phyloP scores from a whole-genome alignment of 2,329 filamentous ascomycete species.

The Aspergillus sp. region DNA sequence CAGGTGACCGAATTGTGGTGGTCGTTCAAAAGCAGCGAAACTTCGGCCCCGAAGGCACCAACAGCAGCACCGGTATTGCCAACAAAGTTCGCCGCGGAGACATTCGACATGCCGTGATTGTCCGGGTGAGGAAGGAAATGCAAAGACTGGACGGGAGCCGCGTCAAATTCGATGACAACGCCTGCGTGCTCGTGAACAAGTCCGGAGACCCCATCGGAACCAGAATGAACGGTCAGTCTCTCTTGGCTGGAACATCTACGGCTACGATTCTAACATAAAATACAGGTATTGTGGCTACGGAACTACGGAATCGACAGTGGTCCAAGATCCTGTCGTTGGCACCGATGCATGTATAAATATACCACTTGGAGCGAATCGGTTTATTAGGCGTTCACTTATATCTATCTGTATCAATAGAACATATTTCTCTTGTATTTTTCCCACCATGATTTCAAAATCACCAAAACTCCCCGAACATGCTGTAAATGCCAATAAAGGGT shows the following conservation, averaged over 20 bases:
- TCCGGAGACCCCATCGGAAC: conserved; percentile 92
- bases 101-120: conserved; percentile 92
- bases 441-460: conserved; percentile 8
- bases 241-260: neutral
- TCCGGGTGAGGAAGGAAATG: conserved; percentile 84
- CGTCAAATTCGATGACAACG: conserved; percentile 95
- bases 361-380: conserved; percentile 31
- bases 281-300: conserved; percentile 77
- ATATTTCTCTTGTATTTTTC: conserved; percentile 10
- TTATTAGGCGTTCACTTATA: conserved; percentile 16
- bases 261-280: conserved; percentile 19
- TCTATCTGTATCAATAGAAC: conserved; percentile 33
- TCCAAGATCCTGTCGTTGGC: conserved; percentile 97
- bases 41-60: conserved; percentile 69
- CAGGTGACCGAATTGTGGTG: conserved; percentile 94
- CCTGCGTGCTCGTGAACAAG: conserved; percentile 96
- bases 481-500: conserved; percentile 18
- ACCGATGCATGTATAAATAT: conserved; percentile 69
- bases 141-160: conserved; percentile 86
- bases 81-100: conserved; percentile 97
- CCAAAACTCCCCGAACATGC: conserved; percentile 24
- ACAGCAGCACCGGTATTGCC: conserved; percentile 70
- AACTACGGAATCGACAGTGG: conserved; percentile 91
- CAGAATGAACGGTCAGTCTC: conserved; percentile 70
- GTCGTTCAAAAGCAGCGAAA: conserved; percentile 95